Evolutionary conservation across 768 basidiomycete species (phyloP).

Genomic region (Podaxis sp.): DNA sequence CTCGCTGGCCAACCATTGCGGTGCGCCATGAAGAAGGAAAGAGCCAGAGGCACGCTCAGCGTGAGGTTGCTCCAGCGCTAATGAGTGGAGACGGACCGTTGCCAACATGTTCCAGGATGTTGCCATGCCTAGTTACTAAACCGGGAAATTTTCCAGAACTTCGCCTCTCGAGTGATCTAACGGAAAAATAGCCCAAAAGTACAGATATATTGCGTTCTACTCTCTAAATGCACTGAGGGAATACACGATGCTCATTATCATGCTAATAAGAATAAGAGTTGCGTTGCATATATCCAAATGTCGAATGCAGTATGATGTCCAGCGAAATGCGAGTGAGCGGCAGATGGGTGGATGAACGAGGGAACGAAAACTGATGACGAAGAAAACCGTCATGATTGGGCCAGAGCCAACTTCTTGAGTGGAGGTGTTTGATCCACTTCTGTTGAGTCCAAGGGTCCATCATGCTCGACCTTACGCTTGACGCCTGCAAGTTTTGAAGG

Average conservation of each 20-base stretch:
- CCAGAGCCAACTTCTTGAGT: conserved; percentile 63
- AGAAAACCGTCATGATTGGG: conserved; percentile 18
- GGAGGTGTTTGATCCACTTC: conserved; percentile 59
- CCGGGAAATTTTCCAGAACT: neutral
- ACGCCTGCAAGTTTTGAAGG: conserved; percentile 53
- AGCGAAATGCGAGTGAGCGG: neutral
- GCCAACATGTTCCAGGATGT: neutral
- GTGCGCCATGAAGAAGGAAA: neutral
- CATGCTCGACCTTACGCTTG: conserved; percentile 74
- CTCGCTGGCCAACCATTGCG: neutral
- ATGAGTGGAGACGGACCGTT: neutral
- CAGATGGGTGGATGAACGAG: neutral
- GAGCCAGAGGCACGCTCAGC: neutral
- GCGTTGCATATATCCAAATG: conserved; percentile 13
- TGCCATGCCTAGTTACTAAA: neutral
- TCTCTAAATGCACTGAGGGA: conserved; percentile 13
- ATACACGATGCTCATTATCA: conserved; percentile 14
- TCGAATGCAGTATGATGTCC: conserved; percentile 11
- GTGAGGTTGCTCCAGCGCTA: neutral
- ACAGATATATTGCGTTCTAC: conserved; percentile 12
- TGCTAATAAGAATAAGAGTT: conserved; percentile 14
- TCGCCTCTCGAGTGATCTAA: neutral
- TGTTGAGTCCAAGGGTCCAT: conserved; percentile 25
- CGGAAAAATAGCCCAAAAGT: neutral
- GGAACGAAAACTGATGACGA: neutral